Evolutionary conservation across 306 rosid species (phyloP).

Genomic region (Luffa aegyptiaca): DNA sequence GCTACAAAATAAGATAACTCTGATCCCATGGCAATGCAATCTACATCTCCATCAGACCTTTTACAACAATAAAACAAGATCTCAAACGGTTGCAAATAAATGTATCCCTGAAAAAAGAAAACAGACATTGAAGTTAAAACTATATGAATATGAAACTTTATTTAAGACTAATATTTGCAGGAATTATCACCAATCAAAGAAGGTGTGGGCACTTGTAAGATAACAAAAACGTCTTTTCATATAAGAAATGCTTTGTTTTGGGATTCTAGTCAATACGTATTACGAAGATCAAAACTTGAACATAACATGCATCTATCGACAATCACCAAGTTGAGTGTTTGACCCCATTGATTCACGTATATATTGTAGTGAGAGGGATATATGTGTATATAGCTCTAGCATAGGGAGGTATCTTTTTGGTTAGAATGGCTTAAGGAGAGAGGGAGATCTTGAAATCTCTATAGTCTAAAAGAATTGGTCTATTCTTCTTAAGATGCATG

Average conservation of each 20-base stretch:
- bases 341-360: no score
- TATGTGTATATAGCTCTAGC: no score
- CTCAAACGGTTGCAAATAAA: neutral
- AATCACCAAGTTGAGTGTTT: neutral
- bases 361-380: no score
- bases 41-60: slow-evolving; percentile 4
- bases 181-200: neutral
- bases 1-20: slow-evolving; percentile 1
- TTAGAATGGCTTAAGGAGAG: no score
- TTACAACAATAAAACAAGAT: neutral
- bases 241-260: neutral
- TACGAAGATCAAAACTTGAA: neutral
- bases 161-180: neutral
- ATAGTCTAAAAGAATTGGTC: neutral
- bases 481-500: neutral
- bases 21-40: neutral
- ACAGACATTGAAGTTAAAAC: neutral
- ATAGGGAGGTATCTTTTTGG: no score
- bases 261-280: neutral
- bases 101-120: neutral
- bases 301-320: neutral
- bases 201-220: neutral
- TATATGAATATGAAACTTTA: neutral
- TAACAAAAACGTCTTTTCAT: neutral
- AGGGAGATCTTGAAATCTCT: no score